Evolutionary conservation across 2,329 filamentous ascomycete species (phyloP).

Genomic region (Camillea tinctor): DNA sequence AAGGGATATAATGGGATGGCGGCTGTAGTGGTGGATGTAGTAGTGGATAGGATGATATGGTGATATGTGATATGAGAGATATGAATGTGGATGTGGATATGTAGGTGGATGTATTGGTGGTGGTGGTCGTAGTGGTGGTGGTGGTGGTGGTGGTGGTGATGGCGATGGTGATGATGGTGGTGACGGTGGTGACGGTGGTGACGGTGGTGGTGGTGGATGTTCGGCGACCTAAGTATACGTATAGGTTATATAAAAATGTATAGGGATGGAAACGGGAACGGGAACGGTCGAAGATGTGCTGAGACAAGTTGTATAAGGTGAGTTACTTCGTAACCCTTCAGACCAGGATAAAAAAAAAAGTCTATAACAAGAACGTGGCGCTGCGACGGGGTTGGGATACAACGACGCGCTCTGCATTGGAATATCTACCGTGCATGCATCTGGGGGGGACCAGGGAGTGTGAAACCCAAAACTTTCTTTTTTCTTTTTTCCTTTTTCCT

Average conservation of each 20-base stretch:
- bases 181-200: slow-evolving; percentile 1
- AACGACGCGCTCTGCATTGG: slow-evolving; percentile 14
- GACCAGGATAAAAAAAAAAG: background rate
- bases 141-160: too few relatives aligned
- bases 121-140: too few relatives aligned
- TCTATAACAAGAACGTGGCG: slow-evolving; percentile 9
- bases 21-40: background rate
- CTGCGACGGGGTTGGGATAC: slow-evolving; percentile 19
- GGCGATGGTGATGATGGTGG: background rate
- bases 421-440: slow-evolving; percentile 20
- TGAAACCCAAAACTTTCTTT: background rate
- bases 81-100: too few relatives aligned
- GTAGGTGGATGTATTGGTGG: too few relatives aligned
- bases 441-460: slow-evolving; percentile 9
- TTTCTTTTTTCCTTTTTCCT: too few relatives aligned
- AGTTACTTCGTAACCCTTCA: background rate
- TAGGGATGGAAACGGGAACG: slow-evolving; percentile 6
- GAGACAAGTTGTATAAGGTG: background rate
- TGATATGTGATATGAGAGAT: too few relatives aligned
- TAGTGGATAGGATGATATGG: too few relatives aligned
- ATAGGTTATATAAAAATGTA: slow-evolving; percentile 2
- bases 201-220: slow-evolving; percentile 17
- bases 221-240: slow-evolving; percentile 22
- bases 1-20: slow-evolving; percentile 7
- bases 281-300: slow-evolving; percentile 6